Base-by-base conservation (phyloP, 2,329 filamentous ascomycete genomes). In the Trichoderma brevicompactum region DNA sequence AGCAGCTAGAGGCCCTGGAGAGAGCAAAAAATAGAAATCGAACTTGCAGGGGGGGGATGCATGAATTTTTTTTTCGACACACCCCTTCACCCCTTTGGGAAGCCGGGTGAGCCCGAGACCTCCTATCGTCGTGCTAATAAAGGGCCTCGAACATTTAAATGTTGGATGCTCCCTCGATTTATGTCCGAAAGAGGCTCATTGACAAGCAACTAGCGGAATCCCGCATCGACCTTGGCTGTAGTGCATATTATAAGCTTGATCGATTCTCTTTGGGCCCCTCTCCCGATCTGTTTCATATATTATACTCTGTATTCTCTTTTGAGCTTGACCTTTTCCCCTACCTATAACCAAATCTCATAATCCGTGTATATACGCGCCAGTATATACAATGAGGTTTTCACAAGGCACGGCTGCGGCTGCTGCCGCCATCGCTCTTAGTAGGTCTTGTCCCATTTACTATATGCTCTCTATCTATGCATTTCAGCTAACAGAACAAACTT, bases 391-490 rank as follows among this genome's bases (percentile, higher is more conserved):
- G 67, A 66, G 49, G 43, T 46, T 65, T 12, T 61, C 64, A 10
- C 63, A 34, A 34, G 62, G 28, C 38, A 48, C 67, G 15, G 60
- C 53, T 7, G 36, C 62, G 38, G 59, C 64, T 38, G 60, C 67
- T 53, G 68, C 66, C 41, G 61, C 64, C 32, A 52, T 63, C 36
- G 61, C 64, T 41, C 58, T 70, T 19, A 64, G 71, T 73, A 70
- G 52, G 54, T 59, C 38, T 5, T 15, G 6, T 38, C 17, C 28
- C 17, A 38, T 43, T 19, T 41, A 12, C 15, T 2, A 7, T 23
- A 13, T 17, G 36, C 17, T 12, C 8, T 19, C n/a, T 38, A 17
- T 34, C n/a, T 1, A 40, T 38, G 6, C 3, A 38, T 28, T 60
- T 44, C 19, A 19, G 15, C 15, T 66, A 46, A 64, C 43, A 63